Conservation (phyloP, 108 stramenopile species). For the Nitzschia sp. region DNA sequence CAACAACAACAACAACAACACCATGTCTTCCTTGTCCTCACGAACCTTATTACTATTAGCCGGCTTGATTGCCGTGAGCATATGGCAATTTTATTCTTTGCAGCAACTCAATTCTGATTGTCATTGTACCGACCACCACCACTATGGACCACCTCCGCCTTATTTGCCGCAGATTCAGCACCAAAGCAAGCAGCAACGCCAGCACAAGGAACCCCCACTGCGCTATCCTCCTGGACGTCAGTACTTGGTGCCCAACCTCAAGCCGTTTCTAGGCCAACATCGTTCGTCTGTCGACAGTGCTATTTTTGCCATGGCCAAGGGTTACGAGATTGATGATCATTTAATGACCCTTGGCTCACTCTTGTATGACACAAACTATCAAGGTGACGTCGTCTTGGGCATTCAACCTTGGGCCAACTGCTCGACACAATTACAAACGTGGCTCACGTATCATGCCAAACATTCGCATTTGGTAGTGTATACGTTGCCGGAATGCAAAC, state of each 20-base stretch:
- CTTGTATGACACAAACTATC: slow-evolving; percentile 19
- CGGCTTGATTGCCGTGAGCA: too few relatives aligned
- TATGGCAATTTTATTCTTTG: too few relatives aligned
- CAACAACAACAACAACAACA: too few relatives aligned
- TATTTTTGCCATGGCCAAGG: slow-evolving; percentile 34
- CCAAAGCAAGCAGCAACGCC: too few relatives aligned
- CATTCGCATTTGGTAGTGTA: slow-evolving; percentile 12
- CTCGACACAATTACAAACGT: not conserved
- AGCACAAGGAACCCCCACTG: slow-evolving; percentile 4
- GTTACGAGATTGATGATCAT: slow-evolving; percentile 25
- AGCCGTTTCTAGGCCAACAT: slow-evolving; percentile 34
- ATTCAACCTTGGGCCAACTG: slow-evolving; percentile 10
- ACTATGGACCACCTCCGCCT: too few relatives aligned
- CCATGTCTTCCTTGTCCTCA: too few relatives aligned
- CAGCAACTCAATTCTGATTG: too few relatives aligned
- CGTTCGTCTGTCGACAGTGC: slow-evolving; percentile 37
- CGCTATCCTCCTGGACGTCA: slow-evolving; percentile 15
- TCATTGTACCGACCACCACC: too few relatives aligned
- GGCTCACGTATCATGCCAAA: slow-evolving; percentile 9
- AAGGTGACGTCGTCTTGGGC: slow-evolving; percentile 39
- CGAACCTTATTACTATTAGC: too few relatives aligned
- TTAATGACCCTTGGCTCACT: slow-evolving; percentile 8
- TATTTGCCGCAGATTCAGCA: too few relatives aligned
- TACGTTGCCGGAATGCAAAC: not conserved
- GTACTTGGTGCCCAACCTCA: slow-evolving; percentile 9